Percentiles rank a stretch among this genome's conserved stretches.
Evolutionary conservation across 2,329 filamentous ascomycete genomes (phyloP).

Genomic region (Ceratocystis lukuohia): DNA sequence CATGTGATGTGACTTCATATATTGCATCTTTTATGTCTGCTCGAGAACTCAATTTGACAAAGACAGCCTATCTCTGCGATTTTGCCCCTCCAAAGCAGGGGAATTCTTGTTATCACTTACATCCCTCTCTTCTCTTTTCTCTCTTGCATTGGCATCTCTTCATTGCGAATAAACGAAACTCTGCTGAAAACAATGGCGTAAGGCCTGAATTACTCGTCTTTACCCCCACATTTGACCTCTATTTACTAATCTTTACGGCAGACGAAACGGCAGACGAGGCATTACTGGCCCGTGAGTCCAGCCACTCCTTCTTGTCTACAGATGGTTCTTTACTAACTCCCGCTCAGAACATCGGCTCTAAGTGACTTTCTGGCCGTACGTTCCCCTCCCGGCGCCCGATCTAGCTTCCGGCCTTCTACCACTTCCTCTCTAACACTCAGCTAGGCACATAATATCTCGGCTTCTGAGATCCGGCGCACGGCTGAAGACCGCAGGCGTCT

Average conservation of each 20-base stretch:
- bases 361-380: slow-evolving; percentile 40
- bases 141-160: too few relatives aligned
- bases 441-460: slow-evolving; percentile 59
- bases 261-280: slow-evolving; percentile 2
- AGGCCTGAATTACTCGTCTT: background rate
- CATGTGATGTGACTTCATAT: too few relatives aligned
- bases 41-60: too few relatives aligned
- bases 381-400: background rate
- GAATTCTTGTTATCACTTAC: too few relatives aligned
- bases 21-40: too few relatives aligned
- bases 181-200: background rate
- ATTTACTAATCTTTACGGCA: background rate
- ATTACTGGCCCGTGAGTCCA: slow-evolving; percentile 18
- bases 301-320: slow-evolving; percentile 43
- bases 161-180: too few relatives aligned
- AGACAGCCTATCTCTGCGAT: too few relatives aligned
- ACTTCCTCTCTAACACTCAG: background rate
- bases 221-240: background rate
- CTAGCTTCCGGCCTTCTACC: too few relatives aligned
- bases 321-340: slow-evolving; percentile 6
- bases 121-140: too few relatives aligned
- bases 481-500: slow-evolving; percentile 36
- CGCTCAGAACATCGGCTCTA: slow-evolving; percentile 36
- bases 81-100: too few relatives aligned
- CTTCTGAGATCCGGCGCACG: slow-evolving; percentile 39